Conservation (phyloP, 129 eudicot genomes). For the Pittosporum tobira region DNA sequence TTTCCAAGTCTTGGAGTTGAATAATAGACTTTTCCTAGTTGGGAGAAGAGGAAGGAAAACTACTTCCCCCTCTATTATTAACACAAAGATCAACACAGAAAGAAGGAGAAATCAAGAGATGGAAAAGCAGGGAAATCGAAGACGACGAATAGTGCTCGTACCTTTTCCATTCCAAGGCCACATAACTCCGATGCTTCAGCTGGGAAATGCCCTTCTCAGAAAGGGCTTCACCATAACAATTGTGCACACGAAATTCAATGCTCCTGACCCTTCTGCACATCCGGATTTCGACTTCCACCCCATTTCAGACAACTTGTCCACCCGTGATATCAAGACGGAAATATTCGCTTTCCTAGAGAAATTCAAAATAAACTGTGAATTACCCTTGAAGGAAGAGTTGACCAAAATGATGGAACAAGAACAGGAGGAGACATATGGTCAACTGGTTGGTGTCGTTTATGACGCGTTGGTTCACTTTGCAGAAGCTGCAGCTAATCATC, state of each 20-base stretch:
- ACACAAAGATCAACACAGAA: too few relatives aligned
- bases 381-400: conserved; percentile 28
- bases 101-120: not conserved
- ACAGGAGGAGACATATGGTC: not conserved
- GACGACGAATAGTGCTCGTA: conserved; percentile 33
- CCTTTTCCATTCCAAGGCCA: conserved; percentile 56
- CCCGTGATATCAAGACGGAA: not conserved
- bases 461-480: conserved; percentile 18
- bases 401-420: conserved; percentile 14
- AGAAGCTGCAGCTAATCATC: conserved; percentile 19
- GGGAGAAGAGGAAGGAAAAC: too few relatives aligned
- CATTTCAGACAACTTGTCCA: conserved; percentile 18
- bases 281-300: conserved; percentile 39
- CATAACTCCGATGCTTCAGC: conserved; percentile 55
- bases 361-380: conserved; percentile 25
- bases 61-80: too few relatives aligned
- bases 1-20: too few relatives aligned
- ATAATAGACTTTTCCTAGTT: too few relatives aligned
- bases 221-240: conserved; percentile 44
- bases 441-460: conserved; percentile 12
- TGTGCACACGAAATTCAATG: conserved; percentile 35
- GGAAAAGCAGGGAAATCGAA: conserved; percentile 7
- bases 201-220: conserved; percentile 36
- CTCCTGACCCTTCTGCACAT: conserved; percentile 33
- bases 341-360: conserved; percentile 2